Evolutionary conservation across 495 filamentous ascomycete species (phyloP).

Genomic region (Aspergillus leporis): DNA sequence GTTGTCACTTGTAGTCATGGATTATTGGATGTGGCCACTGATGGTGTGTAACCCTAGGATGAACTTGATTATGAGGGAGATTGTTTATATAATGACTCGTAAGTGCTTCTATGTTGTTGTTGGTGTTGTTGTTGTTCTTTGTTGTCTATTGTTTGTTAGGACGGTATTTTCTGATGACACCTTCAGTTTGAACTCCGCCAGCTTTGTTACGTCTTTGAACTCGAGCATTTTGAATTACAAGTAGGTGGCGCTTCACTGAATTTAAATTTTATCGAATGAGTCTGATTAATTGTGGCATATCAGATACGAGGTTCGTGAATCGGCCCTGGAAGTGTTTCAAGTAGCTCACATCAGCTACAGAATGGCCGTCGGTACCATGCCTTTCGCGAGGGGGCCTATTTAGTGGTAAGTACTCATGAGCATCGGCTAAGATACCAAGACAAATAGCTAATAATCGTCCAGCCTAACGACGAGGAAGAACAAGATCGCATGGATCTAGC

Average conservation of each 20-base stretch:
- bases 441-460: background rate
- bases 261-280: too few relatives aligned
- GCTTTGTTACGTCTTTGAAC: background rate
- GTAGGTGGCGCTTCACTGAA: too few relatives aligned
- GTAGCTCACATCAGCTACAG: background rate
- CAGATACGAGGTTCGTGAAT: background rate
- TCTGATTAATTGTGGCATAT: background rate
- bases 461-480: conserved; percentile 1
- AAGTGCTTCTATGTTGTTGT: too few relatives aligned
- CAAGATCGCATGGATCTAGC: conserved; percentile 2
- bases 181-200: background rate
- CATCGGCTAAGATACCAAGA: background rate
- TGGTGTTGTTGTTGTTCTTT: background rate
- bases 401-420: background rate
- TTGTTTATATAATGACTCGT: background rate
- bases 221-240: background rate
- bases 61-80: background rate
- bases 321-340: background rate
- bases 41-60: background rate
- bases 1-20: background rate
- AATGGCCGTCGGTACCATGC: conserved; percentile 1
- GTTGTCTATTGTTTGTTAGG: background rate
- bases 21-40: background rate
- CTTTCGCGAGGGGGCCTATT: background rate
- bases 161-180: background rate